phyloP scores from a whole-genome alignment of 495 filamentous ascomycete species.

The Hypoxylon trugodes region DNA sequence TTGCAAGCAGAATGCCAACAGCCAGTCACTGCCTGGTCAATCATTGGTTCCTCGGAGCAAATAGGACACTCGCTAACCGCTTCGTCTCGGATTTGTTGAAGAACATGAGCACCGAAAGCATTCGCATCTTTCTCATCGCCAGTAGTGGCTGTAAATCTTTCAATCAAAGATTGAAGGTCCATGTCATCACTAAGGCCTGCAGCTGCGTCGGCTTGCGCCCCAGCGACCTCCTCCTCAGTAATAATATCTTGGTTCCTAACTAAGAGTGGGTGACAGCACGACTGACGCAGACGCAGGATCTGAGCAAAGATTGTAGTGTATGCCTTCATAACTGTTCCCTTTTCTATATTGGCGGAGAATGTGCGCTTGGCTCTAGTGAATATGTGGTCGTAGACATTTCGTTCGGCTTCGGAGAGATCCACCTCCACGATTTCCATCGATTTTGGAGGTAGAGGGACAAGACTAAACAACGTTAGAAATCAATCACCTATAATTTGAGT shows the following conservation, averaged over 20 bases:
- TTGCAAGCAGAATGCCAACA: constrained; percentile 99
- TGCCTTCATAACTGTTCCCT: constrained; percentile 90
- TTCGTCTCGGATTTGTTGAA: constrained; percentile 90
- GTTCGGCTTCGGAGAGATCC: constrained; percentile 81
- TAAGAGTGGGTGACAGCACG: constrained; percentile 91
- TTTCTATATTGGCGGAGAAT: constrained; percentile 85
- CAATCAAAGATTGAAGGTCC: constrained; percentile 87
- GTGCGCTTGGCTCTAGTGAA: constrained; percentile 82
- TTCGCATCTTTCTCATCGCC: constrained; percentile 71
- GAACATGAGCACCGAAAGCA: constrained; percentile 83
- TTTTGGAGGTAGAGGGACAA: constrained; percentile 86
- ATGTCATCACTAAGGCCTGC: constrained; percentile 93
- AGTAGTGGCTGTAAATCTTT: constrained; percentile 76
- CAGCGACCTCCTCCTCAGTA: constrained; percentile 87
- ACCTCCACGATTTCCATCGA: constrained; percentile 84
- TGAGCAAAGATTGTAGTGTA: constrained; percentile 98
- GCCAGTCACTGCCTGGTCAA: constrained; percentile 88
- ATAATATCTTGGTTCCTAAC: constrained; percentile 85
- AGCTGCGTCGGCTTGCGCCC: constrained; percentile 76
- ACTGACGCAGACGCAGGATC: constrained; percentile 91
- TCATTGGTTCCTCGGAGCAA: constrained; percentile 93
- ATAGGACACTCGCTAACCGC: constrained; percentile 91
- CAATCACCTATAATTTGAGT: not conserved
- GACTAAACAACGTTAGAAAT: constrained; percentile 39
- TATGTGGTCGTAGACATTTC: constrained; percentile 91